Evolutionary conservation across 805 yeast species (phyloP).

Genomic region (Peterozyma toletana): DNA sequence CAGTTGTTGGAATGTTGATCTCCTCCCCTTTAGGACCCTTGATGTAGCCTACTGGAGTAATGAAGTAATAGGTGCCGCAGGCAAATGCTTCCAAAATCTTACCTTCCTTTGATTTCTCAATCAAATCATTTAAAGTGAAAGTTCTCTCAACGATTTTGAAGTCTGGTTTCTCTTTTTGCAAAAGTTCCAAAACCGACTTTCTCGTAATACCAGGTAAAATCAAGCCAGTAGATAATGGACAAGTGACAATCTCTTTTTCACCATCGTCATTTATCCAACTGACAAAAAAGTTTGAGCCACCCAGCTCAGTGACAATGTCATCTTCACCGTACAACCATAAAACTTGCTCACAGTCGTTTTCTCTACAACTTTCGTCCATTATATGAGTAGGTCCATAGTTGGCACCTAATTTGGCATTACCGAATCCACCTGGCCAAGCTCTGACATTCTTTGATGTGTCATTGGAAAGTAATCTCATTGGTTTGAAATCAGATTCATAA

Average conservation of each 20-base stretch:
- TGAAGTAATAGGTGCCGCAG: slow-evolving; percentile 47
- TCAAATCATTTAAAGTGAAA: slow-evolving; percentile 39
- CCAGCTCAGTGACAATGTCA: slow-evolving; percentile 47
- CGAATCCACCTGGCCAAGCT: slow-evolving; percentile 55
- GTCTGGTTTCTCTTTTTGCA: slow-evolving; percentile 29
- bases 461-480: slow-evolving; percentile 33
- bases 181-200: slow-evolving; percentile 37
- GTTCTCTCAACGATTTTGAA: slow-evolving; percentile 29
- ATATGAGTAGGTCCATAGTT: slow-evolving; percentile 46
- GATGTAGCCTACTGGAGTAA: slow-evolving; percentile 38
- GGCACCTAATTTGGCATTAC: slow-evolving; percentile 46
- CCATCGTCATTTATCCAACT: slow-evolving; percentile 35
- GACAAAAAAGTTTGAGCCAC: slow-evolving; percentile 47
- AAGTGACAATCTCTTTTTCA: slow-evolving; percentile 40
- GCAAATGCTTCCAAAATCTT: slow-evolving; percentile 47
- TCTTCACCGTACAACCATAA: slow-evolving; percentile 48
- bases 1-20: slow-evolving; percentile 32
- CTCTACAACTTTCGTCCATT: slow-evolving; percentile 37
- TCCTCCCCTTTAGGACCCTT: slow-evolving; percentile 33
- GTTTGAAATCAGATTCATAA: slow-evolving; percentile 29
- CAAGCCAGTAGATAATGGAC: slow-evolving; percentile 42
- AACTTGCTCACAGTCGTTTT: slow-evolving; percentile 41
- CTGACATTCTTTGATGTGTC: slow-evolving; percentile 45
- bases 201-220: slow-evolving; percentile 48
- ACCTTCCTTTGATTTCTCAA: slow-evolving; percentile 36